Evolutionary conservation across 1,284 basidiomycete genomes (phyloP), one percentile per base, ranked within the genome.

Genomic region (Crepidotus sp.): DNA sequence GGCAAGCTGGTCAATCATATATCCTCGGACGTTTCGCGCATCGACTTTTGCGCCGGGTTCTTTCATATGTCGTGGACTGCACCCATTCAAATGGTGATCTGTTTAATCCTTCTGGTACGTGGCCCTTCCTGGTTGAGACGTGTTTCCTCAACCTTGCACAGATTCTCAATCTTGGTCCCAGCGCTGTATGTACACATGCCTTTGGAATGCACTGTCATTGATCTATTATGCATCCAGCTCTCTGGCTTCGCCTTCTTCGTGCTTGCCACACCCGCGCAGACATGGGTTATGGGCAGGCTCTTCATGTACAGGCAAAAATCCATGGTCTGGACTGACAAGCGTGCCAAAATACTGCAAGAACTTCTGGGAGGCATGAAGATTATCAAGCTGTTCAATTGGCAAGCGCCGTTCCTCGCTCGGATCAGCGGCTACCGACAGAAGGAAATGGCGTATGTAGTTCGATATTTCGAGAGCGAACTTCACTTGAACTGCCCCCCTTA

Each of bases 1-100:
- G 91, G 91, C 29, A 83, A 83, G 57, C 74, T 94, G 31, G 82
- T 95, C 50, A 95, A 92, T 57, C 89, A 94, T 64, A 94, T 97
- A 53, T 92, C 88, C 4, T 94, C 92, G 0, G 94, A 97, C 61
- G 80, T 91, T 24, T 85, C 82, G 13, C 76, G 93, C 27, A 89
- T 97, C 59, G 92, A 96, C 60, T 97, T 93, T 59, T 86, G 83
- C 52, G 76, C 78, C 37, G 85, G 84, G 3, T 93, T 83, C 68
- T 87, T 90, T 59, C 82, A 85, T 52, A 77, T 89, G 70, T 61
- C 76, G 14, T 89, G 88, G 77, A 71, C 84, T 2, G 76, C 83
- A 0, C 85, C 84, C 0, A 74, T 86, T 34, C 80, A 85, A 57
- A 72, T 86, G 65, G 59, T 66, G 32, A 79, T 85, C 45, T 91